phyloP scores from a whole-genome alignment of 176 grass and related monocot species.

The Avena atlantica region DNA sequence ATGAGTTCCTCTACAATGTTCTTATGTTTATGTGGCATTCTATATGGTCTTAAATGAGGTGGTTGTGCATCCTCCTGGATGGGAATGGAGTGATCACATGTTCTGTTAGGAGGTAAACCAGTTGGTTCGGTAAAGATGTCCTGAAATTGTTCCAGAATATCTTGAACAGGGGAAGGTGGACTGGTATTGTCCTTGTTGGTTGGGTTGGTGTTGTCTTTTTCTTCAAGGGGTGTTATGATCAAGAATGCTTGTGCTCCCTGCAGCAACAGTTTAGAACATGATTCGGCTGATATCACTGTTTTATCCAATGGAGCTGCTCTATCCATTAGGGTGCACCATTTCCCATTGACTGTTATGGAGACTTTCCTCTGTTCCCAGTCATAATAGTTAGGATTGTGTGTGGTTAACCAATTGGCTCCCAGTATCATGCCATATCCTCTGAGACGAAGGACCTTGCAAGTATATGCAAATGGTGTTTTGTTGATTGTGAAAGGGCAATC shows the following conservation, averaged over 20 bases:
- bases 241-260: not conserved
- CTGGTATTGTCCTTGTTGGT: not conserved
- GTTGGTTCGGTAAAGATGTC: too few relatives aligned
- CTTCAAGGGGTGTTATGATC: not conserved
- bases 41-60: not conserved
- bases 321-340: not conserved
- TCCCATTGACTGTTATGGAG: not conserved
- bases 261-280: not conserved
- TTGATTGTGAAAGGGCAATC: not conserved
- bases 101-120: not conserved
- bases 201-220: not conserved
- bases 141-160: too few relatives aligned
- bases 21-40: too few relatives aligned
- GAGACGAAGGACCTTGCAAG: not conserved
- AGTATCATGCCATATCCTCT: not conserved
- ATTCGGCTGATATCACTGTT: not conserved
- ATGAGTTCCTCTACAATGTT: too few relatives aligned
- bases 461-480: rapidly evolving
- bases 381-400: too few relatives aligned
- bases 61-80: not conserved
- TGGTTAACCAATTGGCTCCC: not conserved
- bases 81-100: not conserved
- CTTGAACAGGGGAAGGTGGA: too few relatives aligned
- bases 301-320: not conserved
- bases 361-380: not conserved